Base-by-base conservation (phyloP, 352 stramenopile genomes). In the Globisporangium rhizosaccharum region DNA sequence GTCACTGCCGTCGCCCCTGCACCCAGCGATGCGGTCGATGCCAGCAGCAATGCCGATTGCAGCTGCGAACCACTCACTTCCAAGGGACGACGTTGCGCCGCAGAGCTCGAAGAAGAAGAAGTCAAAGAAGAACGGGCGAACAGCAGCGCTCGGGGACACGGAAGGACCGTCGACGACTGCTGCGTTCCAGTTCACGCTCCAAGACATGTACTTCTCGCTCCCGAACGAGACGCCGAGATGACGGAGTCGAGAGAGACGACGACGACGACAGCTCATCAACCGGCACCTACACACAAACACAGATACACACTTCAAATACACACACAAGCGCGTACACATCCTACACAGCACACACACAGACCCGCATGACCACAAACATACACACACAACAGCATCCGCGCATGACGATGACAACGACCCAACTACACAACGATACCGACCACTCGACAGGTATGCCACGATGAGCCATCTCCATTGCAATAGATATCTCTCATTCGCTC, bases 151-250 rank as follows among this genome's bases (percentile, higher is more conserved):
- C 15, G 30, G 28, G 28, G 25, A 23, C 8, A 30, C 46, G 2
- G 53, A 42, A 44, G 45, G 39, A 15, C 25, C 33, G 10, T 33
- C 53, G 23, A 26, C 45, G 44, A 50, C 39, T 9, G 42, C 48
- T 17, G 54, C 53, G 62, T 57, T 82, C 7, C 82, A 89, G 62
- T 91, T 89, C 67, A 88, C 82, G 45, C 69, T 91, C n/a, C 82
- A 89, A 50, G 79, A 91, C 53, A 87, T 84, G 79, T 89, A 91
- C 66, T 91, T 91, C 55, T 72, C 73, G 10, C 54, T 79, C 15
- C 75, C 81, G 2, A 64, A 62, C n/a, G 71, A 74, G 37, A 62
- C 76, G 56, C 25, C 58, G n/a, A 75, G 37, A 41, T 75, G 62
- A 75, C 12, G 28, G 41, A 33, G 28, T 33, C 28, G 28, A 3